phyloP scores from a whole-genome alignment of 495 filamentous ascomycete species.

The Aspergillus baeticus region DNA sequence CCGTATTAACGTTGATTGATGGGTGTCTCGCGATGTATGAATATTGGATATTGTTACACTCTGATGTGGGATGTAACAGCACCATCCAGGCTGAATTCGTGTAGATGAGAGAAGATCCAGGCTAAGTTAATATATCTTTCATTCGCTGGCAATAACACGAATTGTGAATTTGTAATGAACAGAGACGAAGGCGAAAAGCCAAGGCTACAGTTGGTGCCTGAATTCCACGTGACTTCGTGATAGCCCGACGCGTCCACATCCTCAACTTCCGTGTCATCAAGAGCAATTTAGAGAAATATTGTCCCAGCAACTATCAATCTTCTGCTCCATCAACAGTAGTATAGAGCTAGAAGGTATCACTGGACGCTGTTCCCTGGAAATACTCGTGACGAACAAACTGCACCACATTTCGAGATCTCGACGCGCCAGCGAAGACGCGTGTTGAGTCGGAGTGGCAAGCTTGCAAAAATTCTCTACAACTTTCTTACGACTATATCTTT shows the following conservation, averaged over 20 bases:
- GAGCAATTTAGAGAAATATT: conserved; percentile 16
- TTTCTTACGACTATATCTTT: background rate
- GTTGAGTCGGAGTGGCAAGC: background rate
- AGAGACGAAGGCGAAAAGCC: background rate
- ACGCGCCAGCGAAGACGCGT: conserved; percentile 8
- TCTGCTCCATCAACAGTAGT: background rate
- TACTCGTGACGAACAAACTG: background rate
- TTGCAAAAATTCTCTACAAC: background rate
- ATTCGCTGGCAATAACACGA: background rate
- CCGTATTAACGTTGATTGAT: background rate
- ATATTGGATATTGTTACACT: conserved; percentile 16
- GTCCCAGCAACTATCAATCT: conserved; percentile 23
- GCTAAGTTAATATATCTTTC: background rate
- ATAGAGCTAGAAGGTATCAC: background rate
- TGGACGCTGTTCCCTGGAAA: background rate
- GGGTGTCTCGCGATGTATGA: background rate
- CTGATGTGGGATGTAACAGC: conserved; percentile 4
- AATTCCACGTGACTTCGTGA: conserved; percentile 44
- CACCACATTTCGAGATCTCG: background rate
- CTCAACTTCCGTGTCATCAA: conserved; percentile 17
- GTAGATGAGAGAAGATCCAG: background rate
- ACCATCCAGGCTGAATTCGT: conserved; percentile 2
- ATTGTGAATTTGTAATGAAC: background rate
- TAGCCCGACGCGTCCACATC: conserved; percentile 36
- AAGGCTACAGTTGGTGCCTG: conserved; percentile 20